Base-by-base conservation (phyloP, 1,284 basidiomycete genomes). In the Austroboletus rostrupii region DNA sequence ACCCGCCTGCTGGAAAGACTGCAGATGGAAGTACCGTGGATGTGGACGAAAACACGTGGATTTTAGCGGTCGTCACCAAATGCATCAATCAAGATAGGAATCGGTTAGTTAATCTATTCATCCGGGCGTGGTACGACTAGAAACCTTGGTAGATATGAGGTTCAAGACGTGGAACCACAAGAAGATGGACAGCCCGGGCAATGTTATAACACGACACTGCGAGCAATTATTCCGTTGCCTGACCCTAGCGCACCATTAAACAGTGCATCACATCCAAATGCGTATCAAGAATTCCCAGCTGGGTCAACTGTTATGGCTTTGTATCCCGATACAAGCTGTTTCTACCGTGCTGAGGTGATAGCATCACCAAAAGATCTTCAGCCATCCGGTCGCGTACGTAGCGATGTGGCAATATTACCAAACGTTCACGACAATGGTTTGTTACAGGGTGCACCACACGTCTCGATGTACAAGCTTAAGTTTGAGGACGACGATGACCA, bases 401-500 rank as follows among this genome's bases (percentile, higher is more conserved):
- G 16, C 38, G 17, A 28, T 33, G 43, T 49, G 38, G 7, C 14
- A n/a, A 17, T 43, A 43, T 14, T 11, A 13, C 9, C 8, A 16
- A 39, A 39, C n/a, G 20, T 43, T 47, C 28, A 32, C 58, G 9
- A 56, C 19, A 12, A 3, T 31, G 26, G 31, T 40, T 17, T 14
- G 6, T 48, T 41, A 56, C 43, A 65, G 52, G 68, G 65, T 33
- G 63, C 70, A 45, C 70, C 76, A 64, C 62, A 73, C 45, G 65
- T 70, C 53, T 73, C 79, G 3, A 73, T 72, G 46, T 90, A 90
- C 68, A 84, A 84, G 64, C 75, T 90, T 26, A 87, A 85, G 59
- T 90, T 90, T 56, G 87, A 90, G 61, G 87, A 91, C 53, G 87
- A 90, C 54, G 87, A 89, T 55, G 84, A 88, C 59, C 85, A 87